Base-by-base conservation (phyloP, 495 filamentous ascomycete species). In the Penicillium chermesinum region DNA sequence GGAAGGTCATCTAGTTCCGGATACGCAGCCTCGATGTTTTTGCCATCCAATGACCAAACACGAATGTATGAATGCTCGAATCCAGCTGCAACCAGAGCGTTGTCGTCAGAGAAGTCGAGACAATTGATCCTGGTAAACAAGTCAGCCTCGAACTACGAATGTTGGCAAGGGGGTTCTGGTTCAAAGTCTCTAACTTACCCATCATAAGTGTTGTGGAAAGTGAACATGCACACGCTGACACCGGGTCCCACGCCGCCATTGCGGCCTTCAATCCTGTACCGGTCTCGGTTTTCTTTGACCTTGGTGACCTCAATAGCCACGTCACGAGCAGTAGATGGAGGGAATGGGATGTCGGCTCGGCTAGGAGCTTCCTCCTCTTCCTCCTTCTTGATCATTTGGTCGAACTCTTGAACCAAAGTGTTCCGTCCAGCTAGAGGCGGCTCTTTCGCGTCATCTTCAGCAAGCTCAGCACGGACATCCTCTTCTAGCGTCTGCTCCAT, bases 31-130 rank as follows among this genome's bases (percentile, higher is more conserved):
- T 67, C 62, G 49, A 78, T 75, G 2, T 85, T 75, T 37, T 83
- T 85, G 38, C 91, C 91, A 55, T 94, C 85, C 9, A 96, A 66
- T 44, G 82, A 82, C 88, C 91, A 98, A 6, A 98, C 78, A 4
- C 94, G 88, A 59, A 97, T 93, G 59, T 95, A 97, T 1, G 91
- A 96, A 57, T 96, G 89, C 46, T 82, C 80, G 38, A 89, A 95
- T 13, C 93, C 93, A 25, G 84, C 83, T 18, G 93, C 93, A 35
- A 89, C 84, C 1, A 96, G 77, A 44, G 81, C 71, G 57, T 86
- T 83, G 62, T 98, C 93, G 53, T 87, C 85, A 0, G 91, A 95
- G 59, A 98, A 94, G 52, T 97, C 91, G 48, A 96, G 74, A 63
- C 87, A 95, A 21, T 88, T 91, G 35, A 95, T 75, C 17, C 91